Evolutionary conservation across 2,329 filamentous ascomycete species (phyloP), one percentile per base, ranked within the genome.

Genomic region (Aspergillus piperis): DNA sequence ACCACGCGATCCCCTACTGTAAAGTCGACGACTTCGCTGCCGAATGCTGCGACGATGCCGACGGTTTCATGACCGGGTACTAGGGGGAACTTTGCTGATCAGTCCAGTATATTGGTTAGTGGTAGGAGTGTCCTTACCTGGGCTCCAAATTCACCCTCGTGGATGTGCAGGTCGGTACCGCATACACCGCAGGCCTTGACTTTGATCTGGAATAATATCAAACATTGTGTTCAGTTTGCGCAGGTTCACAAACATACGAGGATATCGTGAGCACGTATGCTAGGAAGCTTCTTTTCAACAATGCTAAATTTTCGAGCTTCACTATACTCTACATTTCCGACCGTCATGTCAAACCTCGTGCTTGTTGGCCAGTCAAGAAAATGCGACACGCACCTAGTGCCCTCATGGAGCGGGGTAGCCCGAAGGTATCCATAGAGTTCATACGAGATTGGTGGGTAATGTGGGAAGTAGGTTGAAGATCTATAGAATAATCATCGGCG

Each of bases 41-140:
- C 84, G 42, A 85, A 70, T 10, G 81, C 85, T 32, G 84, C 87
- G 58, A 90, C 81, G 39, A 86, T 82, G 66, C 88, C 88, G 47
- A 88, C 84, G 36, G 87, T 88, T 73, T 90, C 88, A 67, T 90
- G 87, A 54, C 87, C 86, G 59, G 86, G 86, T 67, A 88, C 86
- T 60, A 89, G 77, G 54, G 86, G 86, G 70, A 88, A 89, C 77
- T 52, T 52, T 32, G 41, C 13, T 11, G n/a, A n/a, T 38, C 7
- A 5, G 6, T 36, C 10, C 27, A 8, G 17, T 6, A 4, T 3
- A 4, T 30, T 4, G n/a, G 2, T 21, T 6, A 27, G 11, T 21
- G 27, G 4, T 8, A n/a, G 44, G 8, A n/a, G 5, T 3, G 17
- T 23, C 27, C 75, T 61, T 74, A 82, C 80, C 75, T 82, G 81